Base-by-base conservation (phyloP, 1,284 basidiomycete species). In the Pseudozyma tsukubaensis region DNA sequence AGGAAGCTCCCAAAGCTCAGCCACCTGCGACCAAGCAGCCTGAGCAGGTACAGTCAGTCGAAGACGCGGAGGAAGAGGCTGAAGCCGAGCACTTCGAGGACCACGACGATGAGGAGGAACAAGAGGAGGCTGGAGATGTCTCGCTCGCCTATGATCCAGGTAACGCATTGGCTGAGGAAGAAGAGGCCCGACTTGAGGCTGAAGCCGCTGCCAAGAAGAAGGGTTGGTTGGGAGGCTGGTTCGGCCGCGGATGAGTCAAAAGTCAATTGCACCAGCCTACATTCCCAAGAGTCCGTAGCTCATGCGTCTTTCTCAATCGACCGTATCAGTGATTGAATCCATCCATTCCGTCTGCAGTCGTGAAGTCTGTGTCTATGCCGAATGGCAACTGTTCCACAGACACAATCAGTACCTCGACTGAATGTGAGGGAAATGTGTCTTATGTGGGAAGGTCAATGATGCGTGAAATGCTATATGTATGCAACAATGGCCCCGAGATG, bases 201-300 rank as follows among this genome's bases (percentile, higher is more conserved):
- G 65, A 77, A 40, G 67, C 64, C 21, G 62, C 62, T 18, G 49
- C 57, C 50, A 70, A 75, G 57, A 77, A 70, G 65, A 72, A 66
- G 37, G 72, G 81, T 16, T 84, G 82, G 82, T 68, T 84, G 45
- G 72, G 80, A 13, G 77, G 82, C 10, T 84, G 82, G 82, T 79
- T 84, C 47, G 68, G 72, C 43, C 64, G 72, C 40, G 53, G 59
- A 3, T 74, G 18, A 34, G n/a, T n/a, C n/a, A 45, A 24, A 21
- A 8, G 21, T 21, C 44, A 18, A 43, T 7, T n/a, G 42, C 42
- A 12, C 42, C 42, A 9, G n/a, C 42, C n/a, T 43, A n/a, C 42
- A 37, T 9, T 37, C 36, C 14, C 9, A 37, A 37, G n/a, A n/a
- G n/a, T n/a, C n/a, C n/a, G n/a, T n/a, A n/a, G n/a, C n/a, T n/a